Conservation (phyloP, 352 stramenopile species). For the Phytophthora podocarpi region DNA sequence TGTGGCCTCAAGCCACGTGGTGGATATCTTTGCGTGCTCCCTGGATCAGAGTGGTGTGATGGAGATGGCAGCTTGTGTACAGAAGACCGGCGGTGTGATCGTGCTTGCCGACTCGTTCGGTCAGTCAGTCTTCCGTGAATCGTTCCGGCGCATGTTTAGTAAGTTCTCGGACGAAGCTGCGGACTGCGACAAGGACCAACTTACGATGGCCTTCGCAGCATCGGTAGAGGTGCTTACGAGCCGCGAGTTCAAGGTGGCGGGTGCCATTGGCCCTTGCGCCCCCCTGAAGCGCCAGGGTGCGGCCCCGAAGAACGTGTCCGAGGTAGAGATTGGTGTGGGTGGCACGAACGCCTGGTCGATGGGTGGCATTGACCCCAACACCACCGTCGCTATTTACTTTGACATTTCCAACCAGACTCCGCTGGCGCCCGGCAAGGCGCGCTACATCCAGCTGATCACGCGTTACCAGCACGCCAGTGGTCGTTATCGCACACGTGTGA, state of each 20-base stretch:
- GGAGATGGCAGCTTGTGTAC: slow-evolving; percentile 98
- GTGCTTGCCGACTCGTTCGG: slow-evolving; percentile 98
- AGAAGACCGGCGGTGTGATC: slow-evolving; percentile 98
- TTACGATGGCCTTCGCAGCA: slow-evolving; percentile 96
- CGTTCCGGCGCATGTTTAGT: slow-evolving; percentile 97
- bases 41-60: slow-evolving; percentile 98
- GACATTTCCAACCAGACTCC: slow-evolving; percentile 93
- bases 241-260: slow-evolving; percentile 98
- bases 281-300: slow-evolving; percentile 95
- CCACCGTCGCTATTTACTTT: slow-evolving; percentile 99
- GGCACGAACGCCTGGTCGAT: slow-evolving; percentile 95
- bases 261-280: slow-evolving; percentile 97
- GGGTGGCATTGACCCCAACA: slow-evolving; percentile 96
- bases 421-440: slow-evolving; percentile 86
- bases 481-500: slow-evolving; percentile 95
- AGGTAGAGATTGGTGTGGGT: slow-evolving; percentile 96
- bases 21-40: slow-evolving; percentile 99
- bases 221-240: slow-evolving; percentile 97
- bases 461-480: slow-evolving; percentile 98
- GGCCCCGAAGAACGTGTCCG: slow-evolving; percentile 92
- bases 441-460: slow-evolving; percentile 98
- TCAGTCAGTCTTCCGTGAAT: slow-evolving; percentile 99
- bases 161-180: slow-evolving; percentile 95
- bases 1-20: slow-evolving; percentile 93
- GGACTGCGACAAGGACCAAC: slow-evolving; percentile 94